Conservation (phyloP, 176 grass and related monocot species). For the Carex kokanica region DNA sequence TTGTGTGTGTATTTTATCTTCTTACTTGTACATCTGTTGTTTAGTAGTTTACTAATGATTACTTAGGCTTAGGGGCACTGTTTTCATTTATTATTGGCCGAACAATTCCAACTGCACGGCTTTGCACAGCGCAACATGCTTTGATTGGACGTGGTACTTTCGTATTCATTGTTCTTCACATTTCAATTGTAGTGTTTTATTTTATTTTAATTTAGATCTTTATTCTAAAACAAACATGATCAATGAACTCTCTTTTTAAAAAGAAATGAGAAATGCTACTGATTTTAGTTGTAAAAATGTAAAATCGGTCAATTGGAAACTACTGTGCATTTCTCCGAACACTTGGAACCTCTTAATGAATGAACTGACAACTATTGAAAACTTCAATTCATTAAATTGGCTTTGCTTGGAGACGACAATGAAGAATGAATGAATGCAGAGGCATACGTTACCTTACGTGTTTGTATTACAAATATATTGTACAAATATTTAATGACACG, state of each 20-base stretch:
- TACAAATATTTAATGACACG: background rate
- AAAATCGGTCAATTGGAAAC: conserved; percentile 19
- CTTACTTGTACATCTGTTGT: too few relatives aligned
- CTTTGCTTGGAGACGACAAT: conserved; percentile 16
- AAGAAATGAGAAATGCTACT: background rate
- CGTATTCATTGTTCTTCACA: background rate
- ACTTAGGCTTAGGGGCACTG: background rate
- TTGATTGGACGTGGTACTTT: background rate
- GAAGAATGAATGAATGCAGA: conserved; percentile 23
- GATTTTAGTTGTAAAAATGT: conserved; percentile 16
- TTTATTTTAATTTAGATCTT: background rate
- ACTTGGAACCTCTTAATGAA: conserved; percentile 21
- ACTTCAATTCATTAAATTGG: conserved; percentile 29
- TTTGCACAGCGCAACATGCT: background rate
- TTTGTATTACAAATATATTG: background rate
- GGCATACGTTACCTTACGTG: conserved; percentile 15
- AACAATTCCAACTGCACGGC: background rate
- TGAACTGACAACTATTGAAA: conserved; percentile 34
- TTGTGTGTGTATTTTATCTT: too few relatives aligned
- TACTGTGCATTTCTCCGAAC: conserved; percentile 15
- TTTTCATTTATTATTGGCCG: background rate
- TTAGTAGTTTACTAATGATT: too few relatives aligned
- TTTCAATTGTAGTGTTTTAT: background rate
- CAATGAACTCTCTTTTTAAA: background rate
- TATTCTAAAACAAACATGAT: background rate